Evolutionary conservation across 257 asterid genomes (phyloP), one percentile per base, ranked within the genome.

Genomic region (Orobanche coerulescens): DNA sequence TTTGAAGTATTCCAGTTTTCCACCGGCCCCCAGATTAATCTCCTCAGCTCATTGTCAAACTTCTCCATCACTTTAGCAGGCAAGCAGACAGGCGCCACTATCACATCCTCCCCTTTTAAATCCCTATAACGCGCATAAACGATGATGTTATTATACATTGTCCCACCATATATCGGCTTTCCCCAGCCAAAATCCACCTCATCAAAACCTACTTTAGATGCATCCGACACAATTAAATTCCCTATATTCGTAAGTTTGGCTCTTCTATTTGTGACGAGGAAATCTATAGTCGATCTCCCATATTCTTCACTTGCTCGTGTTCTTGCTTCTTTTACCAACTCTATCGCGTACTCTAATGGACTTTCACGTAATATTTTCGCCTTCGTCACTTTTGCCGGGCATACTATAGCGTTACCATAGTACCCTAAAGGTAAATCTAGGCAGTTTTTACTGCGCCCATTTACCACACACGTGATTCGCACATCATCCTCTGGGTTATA

Each of bases 11-110:
- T 50, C 30, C 16, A 24, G 30, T 23, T 55, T 55, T 16, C 26
- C 61, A 16, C 14, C 16, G 47, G 67, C 10, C 40, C 67, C 42
- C 54, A 30, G 0, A 52, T 25, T 11, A 40, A 53, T 53, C 44
- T 54, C 64, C 47, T 65, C 0, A 65, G 11, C 12, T 65, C 71
- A 42, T 26, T 30, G 34, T 54, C 64, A 42, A 65, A 65, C 64
- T 16, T 65, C 43, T 53, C 28, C 71, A 65, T 65, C 2, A 6
- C 71, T n/a, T 13, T 39, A 30, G 2, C 6, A 0, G 63, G 71
- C 44, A 65, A n/a, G 46, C n/a, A 4, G 39, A 65, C 12, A 6
- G 70, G 55, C 46, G 7, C 24, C 37, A 65, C 64, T 33, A 54
- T n/a, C 56, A 53, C 33, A 10, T 28, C 48, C 42, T 65, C 55